phyloP scores from a whole-genome alignment of 768 basidiomycete species.

The Galerina marginata region DNA sequence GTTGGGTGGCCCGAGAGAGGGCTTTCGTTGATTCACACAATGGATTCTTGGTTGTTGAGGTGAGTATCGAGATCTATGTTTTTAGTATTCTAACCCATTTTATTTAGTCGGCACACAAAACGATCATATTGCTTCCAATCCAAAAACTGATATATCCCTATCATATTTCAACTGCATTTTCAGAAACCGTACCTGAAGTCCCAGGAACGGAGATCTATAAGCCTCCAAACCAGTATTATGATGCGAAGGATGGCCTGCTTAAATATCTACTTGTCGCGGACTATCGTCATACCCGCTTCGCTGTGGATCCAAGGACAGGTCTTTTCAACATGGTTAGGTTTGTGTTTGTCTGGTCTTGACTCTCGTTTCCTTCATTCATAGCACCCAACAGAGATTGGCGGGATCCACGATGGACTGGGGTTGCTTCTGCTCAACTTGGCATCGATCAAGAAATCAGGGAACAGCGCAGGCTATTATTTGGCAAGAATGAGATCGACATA shows the following conservation, averaged over 20 bases:
- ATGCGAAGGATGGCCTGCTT: constrained; percentile 43
- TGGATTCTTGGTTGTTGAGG: constrained; percentile 91
- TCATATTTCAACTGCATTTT: constrained; percentile 81
- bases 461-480: constrained; percentile 80
- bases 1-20: constrained; percentile 82
- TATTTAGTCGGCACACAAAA: constrained; percentile 79
- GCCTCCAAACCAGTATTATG: constrained; percentile 34
- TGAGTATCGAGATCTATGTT: constrained; percentile 41
- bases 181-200: constrained; percentile 37
- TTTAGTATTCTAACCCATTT: constrained; percentile 14
- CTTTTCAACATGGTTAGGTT: constrained; percentile 84
- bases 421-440: constrained; percentile 69
- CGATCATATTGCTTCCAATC: constrained; percentile 78
- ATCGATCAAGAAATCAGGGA: constrained; percentile 55
- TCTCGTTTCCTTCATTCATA: constrained; percentile 7
- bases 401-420: constrained; percentile 72
- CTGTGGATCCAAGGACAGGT: constrained; percentile 83
- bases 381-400: constrained; percentile 81
- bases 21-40: constrained; percentile 74
- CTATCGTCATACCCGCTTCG: constrained; percentile 92
- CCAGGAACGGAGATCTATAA: constrained; percentile 35
- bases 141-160: constrained; percentile 75
- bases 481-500: constrained; percentile 87
- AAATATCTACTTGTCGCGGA: constrained; percentile 73
- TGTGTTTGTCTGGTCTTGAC: constrained; percentile 48